phyloP scores from a whole-genome alignment of 1,284 basidiomycete genomes.

The Tetrapyrgos nigripes region DNA sequence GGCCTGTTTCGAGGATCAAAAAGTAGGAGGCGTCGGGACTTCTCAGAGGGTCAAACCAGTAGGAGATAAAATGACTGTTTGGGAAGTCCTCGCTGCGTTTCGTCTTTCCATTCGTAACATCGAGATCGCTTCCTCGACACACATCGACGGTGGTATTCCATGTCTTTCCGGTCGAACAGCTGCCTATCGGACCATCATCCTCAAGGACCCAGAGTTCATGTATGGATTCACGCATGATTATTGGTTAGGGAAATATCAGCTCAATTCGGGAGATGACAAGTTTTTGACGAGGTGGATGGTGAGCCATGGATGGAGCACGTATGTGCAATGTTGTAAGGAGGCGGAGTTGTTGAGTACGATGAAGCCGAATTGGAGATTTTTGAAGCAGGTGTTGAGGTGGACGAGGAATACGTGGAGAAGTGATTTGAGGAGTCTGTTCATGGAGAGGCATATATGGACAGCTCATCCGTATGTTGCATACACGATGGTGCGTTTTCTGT shows the following conservation, averaged over 20 bases:
- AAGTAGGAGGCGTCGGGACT: constrained; percentile 90
- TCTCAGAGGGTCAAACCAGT: constrained; percentile 87
- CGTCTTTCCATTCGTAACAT: constrained; percentile 92
- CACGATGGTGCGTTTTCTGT: constrained; percentile 72
- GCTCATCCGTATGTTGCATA: constrained; percentile 90
- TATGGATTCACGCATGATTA: constrained; percentile 93
- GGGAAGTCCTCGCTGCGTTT: constrained; percentile 94
- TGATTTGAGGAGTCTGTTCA: constrained; percentile 88
- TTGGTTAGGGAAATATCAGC: constrained; percentile 91
- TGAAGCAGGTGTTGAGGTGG: constrained; percentile 93
- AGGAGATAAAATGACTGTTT: constrained; percentile 84
- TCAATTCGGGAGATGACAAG: constrained; percentile 94
- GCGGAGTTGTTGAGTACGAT: constrained; percentile 91
- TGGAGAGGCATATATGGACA: constrained; percentile 88
- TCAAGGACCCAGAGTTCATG: constrained; percentile 92
- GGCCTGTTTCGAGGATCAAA: constrained; percentile 93
- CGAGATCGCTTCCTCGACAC: constrained; percentile 87
- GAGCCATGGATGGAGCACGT: constrained; percentile 91
- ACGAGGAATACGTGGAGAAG: constrained; percentile 94
- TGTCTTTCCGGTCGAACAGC: constrained; percentile 93
- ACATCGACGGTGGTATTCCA: constrained; percentile 91
- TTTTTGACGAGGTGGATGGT: constrained; percentile 98
- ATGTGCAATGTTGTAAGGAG: constrained; percentile 90
- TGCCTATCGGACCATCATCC: constrained; percentile 90
- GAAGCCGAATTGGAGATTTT: constrained; percentile 95